Evolutionary conservation across 2,329 filamentous ascomycete species (phyloP).

Genomic region (Fusarium temperatum): DNA sequence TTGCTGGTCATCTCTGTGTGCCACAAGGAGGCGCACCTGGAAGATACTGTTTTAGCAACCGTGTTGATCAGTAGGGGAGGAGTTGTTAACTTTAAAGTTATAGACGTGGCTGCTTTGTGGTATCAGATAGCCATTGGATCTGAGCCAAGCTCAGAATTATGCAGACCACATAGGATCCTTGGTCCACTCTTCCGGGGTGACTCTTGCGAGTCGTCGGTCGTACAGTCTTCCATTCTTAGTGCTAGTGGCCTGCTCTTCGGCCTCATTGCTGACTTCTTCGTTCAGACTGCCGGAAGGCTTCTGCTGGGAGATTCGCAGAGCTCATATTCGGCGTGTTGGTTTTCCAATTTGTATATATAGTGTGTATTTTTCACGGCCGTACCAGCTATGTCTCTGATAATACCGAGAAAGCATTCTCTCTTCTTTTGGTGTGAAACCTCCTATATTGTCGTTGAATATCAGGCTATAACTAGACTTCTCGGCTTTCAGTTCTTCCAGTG

Average conservation of each 20-base stretch:
- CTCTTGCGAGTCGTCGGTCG: too few species aligned
- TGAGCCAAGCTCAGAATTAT: neutral
- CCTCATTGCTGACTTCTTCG: neutral
- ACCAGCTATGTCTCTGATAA: neutral
- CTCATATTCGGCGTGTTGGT: neutral
- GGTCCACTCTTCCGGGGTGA: too few species aligned
- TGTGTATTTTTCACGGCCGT: accelerated
- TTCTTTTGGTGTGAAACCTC: neutral
- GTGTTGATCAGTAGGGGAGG: neutral
- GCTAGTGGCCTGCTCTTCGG: neutral
- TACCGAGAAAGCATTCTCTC: too few species aligned
- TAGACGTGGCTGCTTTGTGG: neutral
- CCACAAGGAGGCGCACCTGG: neutral
- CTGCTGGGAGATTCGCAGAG: neutral
- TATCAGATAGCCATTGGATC: neutral
- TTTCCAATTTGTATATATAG: neutral
- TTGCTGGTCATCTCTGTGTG: neutral
- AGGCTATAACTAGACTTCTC: too few species aligned
- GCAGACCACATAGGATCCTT: neutral
- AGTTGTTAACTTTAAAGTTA: neutral
- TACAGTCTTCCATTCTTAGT: neutral
- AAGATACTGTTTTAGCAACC: neutral
- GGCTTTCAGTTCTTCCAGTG: too few species aligned
- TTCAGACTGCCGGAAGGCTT: neutral
- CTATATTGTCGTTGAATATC: neutral